Percentiles rank a stretch among this genome's conserved stretches.
These are phyloP conservation scores for Globisporangium yorkense DNA, from an alignment of 352 stramenopile genomes.

Conservation along the genomic window DNA sequence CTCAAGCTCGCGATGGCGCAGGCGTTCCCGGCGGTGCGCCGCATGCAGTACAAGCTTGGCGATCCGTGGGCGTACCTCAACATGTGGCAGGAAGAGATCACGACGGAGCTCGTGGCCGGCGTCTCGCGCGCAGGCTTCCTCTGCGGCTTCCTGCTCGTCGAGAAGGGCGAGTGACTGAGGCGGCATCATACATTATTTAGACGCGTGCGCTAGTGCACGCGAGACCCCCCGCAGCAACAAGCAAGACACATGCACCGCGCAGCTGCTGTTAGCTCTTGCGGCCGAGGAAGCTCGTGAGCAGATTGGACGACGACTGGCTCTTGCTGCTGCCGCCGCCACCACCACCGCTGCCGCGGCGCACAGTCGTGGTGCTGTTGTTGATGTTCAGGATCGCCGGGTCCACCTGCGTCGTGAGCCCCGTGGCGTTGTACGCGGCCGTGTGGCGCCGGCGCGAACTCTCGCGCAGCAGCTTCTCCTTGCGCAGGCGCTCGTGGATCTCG, in stretches of 20 bases:
- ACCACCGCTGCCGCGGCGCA: not conserved
- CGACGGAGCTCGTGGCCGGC: constrained; percentile 42
- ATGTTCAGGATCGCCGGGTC: constrained; percentile 12
- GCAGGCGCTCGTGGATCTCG: constrained; percentile 36
- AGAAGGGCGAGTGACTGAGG: constrained; percentile 26
- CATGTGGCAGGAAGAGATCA: constrained; percentile 33
- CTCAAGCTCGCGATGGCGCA: constrained; percentile 44
- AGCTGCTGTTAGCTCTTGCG: constrained; percentile 11
- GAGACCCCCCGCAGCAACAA: not conserved
- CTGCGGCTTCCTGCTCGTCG: constrained; percentile 48
- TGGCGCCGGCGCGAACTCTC: constrained; percentile 33
- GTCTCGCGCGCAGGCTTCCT: constrained; percentile 38
- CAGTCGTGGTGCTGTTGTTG: constrained; percentile 14
- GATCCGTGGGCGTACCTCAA: constrained; percentile 22
- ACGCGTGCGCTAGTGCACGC: not conserved
- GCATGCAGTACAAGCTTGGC: constrained; percentile 38
- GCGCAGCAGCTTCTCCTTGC: constrained; percentile 32
- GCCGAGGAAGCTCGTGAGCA: constrained; percentile 10
- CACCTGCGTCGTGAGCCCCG: constrained; percentile 10
- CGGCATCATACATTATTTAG: constrained; percentile 7
- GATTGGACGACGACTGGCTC: not conserved
- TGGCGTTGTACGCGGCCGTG: constrained; percentile 22
- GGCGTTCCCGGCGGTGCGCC: constrained; percentile 20
- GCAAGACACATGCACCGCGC: not conserved
- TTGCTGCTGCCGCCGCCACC: not conserved